phyloP scores from a whole-genome alignment of 768 basidiomycete species.

The Tylopilus intermedius region DNA sequence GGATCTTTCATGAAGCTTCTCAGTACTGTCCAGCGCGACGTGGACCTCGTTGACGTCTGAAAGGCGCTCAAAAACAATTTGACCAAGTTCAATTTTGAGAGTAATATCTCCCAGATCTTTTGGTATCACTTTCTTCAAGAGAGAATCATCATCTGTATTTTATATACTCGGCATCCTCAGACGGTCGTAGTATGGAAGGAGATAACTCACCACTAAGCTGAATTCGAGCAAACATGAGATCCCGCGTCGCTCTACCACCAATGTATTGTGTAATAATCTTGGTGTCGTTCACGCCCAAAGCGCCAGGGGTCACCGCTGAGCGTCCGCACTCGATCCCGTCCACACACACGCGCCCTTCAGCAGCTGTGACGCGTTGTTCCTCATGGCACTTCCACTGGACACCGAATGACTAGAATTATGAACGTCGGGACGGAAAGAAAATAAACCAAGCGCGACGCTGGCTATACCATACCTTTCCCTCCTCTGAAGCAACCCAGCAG shows the following conservation, averaged over 20 bases:
- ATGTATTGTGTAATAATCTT: not conserved
- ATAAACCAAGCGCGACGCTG: no score
- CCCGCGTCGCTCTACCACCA: slow-evolving; percentile 4
- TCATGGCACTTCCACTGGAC: slow-evolving; percentile 15
- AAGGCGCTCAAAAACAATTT: no score
- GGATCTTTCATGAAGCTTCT: slow-evolving; percentile 15
- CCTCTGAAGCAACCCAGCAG: slow-evolving; percentile 23
- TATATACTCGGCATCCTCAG: not conserved
- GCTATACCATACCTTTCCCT: slow-evolving; percentile 12
- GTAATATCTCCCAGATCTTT: slow-evolving; percentile 16
- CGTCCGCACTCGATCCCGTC: slow-evolving; percentile 1
- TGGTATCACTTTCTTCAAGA: slow-evolving; percentile 5
- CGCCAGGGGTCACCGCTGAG: rapidly evolving
- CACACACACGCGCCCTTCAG: not conserved
- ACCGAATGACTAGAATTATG: not conserved
- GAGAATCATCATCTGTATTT: slow-evolving; percentile 18
- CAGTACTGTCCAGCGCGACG: not conserved
- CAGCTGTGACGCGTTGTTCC: not conserved
- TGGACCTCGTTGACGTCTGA: rapidly evolving
- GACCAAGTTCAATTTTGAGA: slow-evolving; percentile 5
- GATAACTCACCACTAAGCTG: slow-evolving; percentile 14
- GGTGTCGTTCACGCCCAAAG: not conserved
- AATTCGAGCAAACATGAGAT: slow-evolving; percentile 16
- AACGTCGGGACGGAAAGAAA: no score
- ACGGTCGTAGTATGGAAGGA: not conserved